Conservation (phyloP, 805 yeast species). For the Candida awuae region DNA sequence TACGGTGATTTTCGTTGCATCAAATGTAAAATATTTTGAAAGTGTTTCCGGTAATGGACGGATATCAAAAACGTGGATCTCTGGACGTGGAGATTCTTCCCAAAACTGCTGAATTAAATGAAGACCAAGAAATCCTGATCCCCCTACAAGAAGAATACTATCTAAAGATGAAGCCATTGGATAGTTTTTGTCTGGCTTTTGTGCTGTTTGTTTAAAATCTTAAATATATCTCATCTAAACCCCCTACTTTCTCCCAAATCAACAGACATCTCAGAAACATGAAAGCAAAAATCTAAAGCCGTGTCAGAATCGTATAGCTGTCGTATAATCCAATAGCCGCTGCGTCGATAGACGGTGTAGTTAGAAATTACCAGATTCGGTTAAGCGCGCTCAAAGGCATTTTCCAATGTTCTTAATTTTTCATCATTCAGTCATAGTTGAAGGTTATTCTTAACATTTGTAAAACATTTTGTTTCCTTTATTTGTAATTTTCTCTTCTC, state of each 20-base stretch:
- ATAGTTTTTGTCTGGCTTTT: too few species aligned
- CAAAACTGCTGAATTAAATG: slow-evolving; percentile 84
- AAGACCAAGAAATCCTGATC: slow-evolving; percentile 89
- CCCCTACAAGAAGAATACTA: slow-evolving; percentile 84
- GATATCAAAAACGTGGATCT: slow-evolving; percentile 82
- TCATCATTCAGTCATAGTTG: neutral
- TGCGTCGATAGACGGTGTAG: neutral
- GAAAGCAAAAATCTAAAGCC: too few species aligned
- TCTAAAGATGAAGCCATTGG: slow-evolving; percentile 24
- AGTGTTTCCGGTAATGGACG: slow-evolving; percentile 74
- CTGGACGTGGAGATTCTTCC: slow-evolving; percentile 53
- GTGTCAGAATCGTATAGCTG: neutral
- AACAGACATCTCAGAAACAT: too few species aligned
- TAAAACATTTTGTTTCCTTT: neutral
- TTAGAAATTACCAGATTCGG: neutral
- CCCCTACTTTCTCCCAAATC: too few species aligned
- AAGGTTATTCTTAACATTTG: too few species aligned
- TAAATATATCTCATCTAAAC: too few species aligned
- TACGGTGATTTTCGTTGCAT: slow-evolving; percentile 45
- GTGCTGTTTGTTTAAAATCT: too few species aligned
- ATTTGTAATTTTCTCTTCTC: neutral
- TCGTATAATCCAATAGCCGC: neutral
- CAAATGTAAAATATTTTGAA: slow-evolving; percentile 69
- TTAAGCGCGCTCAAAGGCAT: neutral
- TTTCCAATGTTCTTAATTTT: neutral